These are phyloP conservation scores for Lavandula angustifolia DNA, from an alignment of 257 asterid species.

Conservation along the genomic window DNA sequence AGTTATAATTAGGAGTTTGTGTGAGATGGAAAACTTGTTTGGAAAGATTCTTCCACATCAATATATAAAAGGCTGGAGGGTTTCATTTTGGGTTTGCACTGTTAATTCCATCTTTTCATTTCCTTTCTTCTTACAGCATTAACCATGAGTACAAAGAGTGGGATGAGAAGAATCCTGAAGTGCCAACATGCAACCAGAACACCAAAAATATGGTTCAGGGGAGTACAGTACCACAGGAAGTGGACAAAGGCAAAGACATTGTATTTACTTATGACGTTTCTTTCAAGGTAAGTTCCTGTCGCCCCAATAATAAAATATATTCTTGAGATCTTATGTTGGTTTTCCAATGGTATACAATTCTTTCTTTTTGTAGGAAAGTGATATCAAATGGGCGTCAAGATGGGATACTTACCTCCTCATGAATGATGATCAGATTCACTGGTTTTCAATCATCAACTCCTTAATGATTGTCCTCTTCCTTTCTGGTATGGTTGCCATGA, in stretches of 20 bases:
- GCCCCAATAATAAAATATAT: constrained; percentile 1
- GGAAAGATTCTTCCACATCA: not conserved
- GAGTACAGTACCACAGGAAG: constrained; percentile 82
- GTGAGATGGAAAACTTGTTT: not conserved
- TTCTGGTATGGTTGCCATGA: constrained; percentile 96
- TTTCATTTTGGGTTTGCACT: constrained; percentile 2
- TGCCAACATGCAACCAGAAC: constrained; percentile 76
- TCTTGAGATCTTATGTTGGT: constrained; percentile 15
- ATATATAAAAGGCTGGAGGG: not conserved
- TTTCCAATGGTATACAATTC: constrained; percentile 5
- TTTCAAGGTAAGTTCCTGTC: constrained; percentile 53
- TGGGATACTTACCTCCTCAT: constrained; percentile 95
- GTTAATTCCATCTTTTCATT: not conserved
- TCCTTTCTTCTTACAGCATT: constrained; percentile 50
- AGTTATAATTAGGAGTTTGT: not conserved
- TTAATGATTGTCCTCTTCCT: constrained; percentile 92
- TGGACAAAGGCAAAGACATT: constrained; percentile 61
- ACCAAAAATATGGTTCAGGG: constrained; percentile 69
- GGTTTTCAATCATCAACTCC: constrained; percentile 93
- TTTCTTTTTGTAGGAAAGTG: constrained; percentile 58
- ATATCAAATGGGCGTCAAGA: constrained; percentile 88
- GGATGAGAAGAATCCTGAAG: constrained; percentile 82
- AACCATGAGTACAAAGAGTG: constrained; percentile 81
- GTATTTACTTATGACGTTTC: constrained; percentile 74
- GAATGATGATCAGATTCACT: constrained; percentile 92